Evolutionary conservation across 352 stramenopile genomes (phyloP), one percentile per base, ranked within the genome.

Genomic region (Phytophthora citrophthora): DNA sequence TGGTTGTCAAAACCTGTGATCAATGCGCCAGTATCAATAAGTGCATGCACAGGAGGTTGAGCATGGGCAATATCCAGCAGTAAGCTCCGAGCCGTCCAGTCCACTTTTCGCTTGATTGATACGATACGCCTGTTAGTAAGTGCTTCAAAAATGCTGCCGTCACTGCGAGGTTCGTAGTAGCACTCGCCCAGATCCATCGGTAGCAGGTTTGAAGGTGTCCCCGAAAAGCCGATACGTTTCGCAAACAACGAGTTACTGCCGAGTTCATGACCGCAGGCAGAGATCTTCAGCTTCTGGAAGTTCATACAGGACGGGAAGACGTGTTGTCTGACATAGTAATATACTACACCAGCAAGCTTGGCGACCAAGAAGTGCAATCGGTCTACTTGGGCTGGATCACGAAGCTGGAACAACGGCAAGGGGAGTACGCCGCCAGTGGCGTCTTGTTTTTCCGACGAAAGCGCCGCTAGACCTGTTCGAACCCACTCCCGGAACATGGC

Each of bases 271-370:
- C 98, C 98, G 69, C 96, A 99, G 15, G 98, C 97, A 34, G 94
- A 98, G 43, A 99, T 97, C 73, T 99, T 99, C 39, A 99, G 89
- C 59, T 97, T 96, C 74, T 99, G 96, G 63, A 99, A 97, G 52
- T 99, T 98, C 88, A 99, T 98, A 24, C 97, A 98, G 45, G 98
- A 90, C n/a, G 98, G 98, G 71, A 99, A 99, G 13, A 99, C 96
- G 61, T 99, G 97, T 51, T 91, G 93, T 45, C 98, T 90, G 6
- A 99, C 80, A 64, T 99, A 99, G 77, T 99, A 99, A 61, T 99
- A 95, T 8, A 99, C 93, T 1, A 98, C 91, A 44, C 97, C 83
- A 11, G 97, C 85, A 41, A 98, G 86, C 45, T 95, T 93, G n/a
- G 90, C 76, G 15, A 99, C 81, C 8, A 99, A 76, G 15, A 92